phyloP scores from a whole-genome alignment of 75 land plant species.

The Pinus albicaulis region DNA sequence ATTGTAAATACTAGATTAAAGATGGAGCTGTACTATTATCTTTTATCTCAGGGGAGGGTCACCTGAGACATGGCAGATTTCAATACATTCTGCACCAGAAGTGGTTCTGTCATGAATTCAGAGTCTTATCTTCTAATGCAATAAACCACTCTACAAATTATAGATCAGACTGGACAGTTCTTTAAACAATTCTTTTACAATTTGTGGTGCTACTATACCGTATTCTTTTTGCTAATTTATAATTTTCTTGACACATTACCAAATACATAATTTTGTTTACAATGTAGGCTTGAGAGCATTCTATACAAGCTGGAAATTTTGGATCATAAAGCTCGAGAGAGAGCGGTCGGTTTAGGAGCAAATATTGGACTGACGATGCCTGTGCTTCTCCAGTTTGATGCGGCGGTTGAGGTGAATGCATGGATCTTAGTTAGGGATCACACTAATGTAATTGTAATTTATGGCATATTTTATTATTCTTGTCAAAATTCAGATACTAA shows the following conservation, averaged over 20 bases:
- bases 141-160: background rate
- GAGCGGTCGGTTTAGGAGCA: constrained; percentile 64
- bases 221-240: constrained; percentile 3
- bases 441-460: too few relatives aligned
- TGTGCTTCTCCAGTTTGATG: constrained; percentile 66
- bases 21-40: background rate
- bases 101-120: too few relatives aligned
- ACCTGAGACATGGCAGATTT: too few relatives aligned
- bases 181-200: background rate
- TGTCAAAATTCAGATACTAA: background rate
- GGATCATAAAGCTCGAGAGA: constrained; percentile 90
- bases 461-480: background rate
- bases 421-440: too few relatives aligned
- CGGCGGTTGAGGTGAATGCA: constrained; percentile 73
- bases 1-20: too few relatives aligned
- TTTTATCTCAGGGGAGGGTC: background rate
- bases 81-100: too few relatives aligned
- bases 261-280: background rate
- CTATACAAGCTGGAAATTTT: constrained; percentile 80
- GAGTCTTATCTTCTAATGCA: background rate
- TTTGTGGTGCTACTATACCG: background rate
- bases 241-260: background rate
- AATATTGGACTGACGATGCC: constrained; percentile 78
- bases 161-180: background rate
- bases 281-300: constrained; percentile 67